These are phyloP conservation scores for Tephrocybe rancida DNA, from an alignment of 768 basidiomycete genomes.

Conservation along the genomic window DNA sequence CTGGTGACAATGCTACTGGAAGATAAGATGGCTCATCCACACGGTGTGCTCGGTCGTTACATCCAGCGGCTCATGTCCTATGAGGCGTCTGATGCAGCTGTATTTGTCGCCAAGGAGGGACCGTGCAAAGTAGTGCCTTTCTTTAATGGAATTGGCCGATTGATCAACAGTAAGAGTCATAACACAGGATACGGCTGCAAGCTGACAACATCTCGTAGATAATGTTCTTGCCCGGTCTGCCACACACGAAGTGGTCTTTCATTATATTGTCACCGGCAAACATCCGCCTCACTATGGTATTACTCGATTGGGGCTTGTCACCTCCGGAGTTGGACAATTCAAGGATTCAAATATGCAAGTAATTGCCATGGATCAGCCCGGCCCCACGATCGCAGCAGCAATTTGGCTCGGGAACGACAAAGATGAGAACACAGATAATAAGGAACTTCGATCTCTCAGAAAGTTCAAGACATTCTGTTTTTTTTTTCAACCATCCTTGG, in stretches of 20 bases:
- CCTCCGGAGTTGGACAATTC: conserved; percentile 3
- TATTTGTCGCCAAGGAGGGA: neutral
- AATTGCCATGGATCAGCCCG: conserved; percentile 6
- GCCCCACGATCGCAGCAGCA: conserved; percentile 3
- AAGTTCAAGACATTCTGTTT: neutral
- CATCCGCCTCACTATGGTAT: neutral
- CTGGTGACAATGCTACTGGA: neutral
- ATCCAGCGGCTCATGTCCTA: neutral
- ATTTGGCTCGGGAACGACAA: conserved; percentile 1
- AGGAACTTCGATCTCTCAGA: neutral
- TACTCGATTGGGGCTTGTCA: neutral
- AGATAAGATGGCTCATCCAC: conserved; percentile 1
- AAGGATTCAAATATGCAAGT: conserved; percentile 1
- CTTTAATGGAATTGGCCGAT: neutral
- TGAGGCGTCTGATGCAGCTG: neutral
- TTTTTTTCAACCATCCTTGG: neutral
- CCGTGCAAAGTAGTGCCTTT: neutral
- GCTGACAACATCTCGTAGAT: neutral
- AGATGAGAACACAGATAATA: neutral
- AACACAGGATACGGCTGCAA: neutral
- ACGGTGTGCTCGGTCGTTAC: conserved; percentile 1
- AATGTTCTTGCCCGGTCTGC: neutral
- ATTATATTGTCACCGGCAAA: neutral
- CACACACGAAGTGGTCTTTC: conserved; percentile 1
- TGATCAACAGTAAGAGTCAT: neutral